Evolutionary conservation across 139 green algal species (phyloP).

Genomic region (Tetradesmus lagerheimii): DNA sequence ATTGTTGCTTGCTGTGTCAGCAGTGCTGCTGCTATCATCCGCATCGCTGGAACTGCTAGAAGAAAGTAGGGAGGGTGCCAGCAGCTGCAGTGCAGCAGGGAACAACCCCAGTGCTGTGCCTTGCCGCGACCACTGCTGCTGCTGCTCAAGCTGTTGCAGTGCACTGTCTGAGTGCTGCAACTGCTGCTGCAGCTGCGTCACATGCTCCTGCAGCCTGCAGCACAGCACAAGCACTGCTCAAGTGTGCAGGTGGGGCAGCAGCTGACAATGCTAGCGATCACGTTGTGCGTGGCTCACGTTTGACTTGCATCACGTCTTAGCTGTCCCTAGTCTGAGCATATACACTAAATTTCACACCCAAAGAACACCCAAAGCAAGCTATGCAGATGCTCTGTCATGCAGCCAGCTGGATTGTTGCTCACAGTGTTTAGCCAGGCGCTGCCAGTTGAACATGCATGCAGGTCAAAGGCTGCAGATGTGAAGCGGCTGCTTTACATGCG

Average conservation of each 20-base stretch:
- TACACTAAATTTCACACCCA: no score
- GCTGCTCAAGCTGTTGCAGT: background rate
- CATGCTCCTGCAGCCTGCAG: constrained; percentile 23
- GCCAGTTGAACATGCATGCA: no score
- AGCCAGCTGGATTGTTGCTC: no score
- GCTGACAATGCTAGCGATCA: no score
- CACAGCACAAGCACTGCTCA: no score
- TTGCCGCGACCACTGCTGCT: background rate
- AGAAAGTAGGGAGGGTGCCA: background rate
- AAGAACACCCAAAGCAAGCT: no score
- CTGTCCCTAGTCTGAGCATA: no score
- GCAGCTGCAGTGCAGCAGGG: background rate
- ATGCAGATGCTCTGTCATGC: background rate
- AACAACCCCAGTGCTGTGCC: background rate
- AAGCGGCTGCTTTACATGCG: background rate
- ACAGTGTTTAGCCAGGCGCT: no score
- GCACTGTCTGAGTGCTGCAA: background rate
- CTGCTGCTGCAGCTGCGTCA: constrained; percentile 21
- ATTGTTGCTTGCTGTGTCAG: background rate
- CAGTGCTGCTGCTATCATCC: background rate
- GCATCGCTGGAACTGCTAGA: background rate
- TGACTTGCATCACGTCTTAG: no score
- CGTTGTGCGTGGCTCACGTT: no score
- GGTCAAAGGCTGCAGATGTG: no score
- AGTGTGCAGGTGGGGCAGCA: no score